Evolutionary conservation across 2,329 filamentous ascomycete genomes (phyloP).

Genomic region (Alternaria sp.): DNA sequence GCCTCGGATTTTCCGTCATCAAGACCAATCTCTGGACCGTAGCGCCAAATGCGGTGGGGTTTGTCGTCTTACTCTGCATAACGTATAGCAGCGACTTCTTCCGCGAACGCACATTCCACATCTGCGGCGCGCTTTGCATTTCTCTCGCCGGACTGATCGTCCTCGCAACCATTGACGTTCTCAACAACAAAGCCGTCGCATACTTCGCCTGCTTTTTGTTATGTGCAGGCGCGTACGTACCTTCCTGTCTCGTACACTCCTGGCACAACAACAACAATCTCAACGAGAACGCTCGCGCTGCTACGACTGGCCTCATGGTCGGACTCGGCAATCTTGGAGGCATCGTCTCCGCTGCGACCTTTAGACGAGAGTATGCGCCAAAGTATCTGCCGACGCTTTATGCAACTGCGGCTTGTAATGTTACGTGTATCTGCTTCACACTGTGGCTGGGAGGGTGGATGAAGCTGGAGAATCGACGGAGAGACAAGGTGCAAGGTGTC

Average conservation of each 20-base stretch:
- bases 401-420: slow-evolving; percentile 53
- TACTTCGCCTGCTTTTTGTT: slow-evolving; percentile 61
- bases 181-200: slow-evolving; percentile 51
- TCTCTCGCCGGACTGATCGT: slow-evolving; percentile 55
- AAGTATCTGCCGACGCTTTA: slow-evolving; percentile 57
- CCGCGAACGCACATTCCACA: slow-evolving; percentile 56
- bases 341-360: slow-evolving; percentile 55
- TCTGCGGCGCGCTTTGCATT: slow-evolving; percentile 49
- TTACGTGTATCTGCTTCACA: slow-evolving; percentile 50
- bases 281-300: slow-evolving; percentile 57
- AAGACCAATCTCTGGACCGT: slow-evolving; percentile 59
- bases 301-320: slow-evolving; percentile 56
- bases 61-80: slow-evolving; percentile 54
- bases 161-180: slow-evolving; percentile 52
- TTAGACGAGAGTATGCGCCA: slow-evolving; percentile 57
- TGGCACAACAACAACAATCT: slow-evolving; percentile 63
- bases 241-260: slow-evolving; percentile 55
- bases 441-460: slow-evolving; percentile 54
- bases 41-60: slow-evolving; percentile 57
- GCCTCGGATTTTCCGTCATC: slow-evolving; percentile 53
- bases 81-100: slow-evolving; percentile 54
- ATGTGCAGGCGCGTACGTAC: slow-evolving; percentile 55
- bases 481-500: slow-evolving; percentile 48
- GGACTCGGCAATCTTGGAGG: slow-evolving; percentile 59
- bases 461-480: slow-evolving; percentile 52